These are phyloP conservation scores for Omphalea diandra DNA, from an alignment of 441 rosid genomes.

Conservation along the genomic window DNA sequence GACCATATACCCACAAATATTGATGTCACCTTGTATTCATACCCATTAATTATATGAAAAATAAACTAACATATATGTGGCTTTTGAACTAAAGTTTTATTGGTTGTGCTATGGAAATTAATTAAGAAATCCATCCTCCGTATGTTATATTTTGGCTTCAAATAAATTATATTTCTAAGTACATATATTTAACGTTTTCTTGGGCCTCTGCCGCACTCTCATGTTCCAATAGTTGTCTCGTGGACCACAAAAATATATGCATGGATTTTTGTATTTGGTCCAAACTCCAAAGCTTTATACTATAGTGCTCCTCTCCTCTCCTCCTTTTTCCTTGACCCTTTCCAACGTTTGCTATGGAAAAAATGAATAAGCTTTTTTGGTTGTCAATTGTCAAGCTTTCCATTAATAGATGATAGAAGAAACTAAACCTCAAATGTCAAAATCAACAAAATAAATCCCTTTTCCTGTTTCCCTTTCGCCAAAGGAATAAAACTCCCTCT, in stretches of 20 bases:
- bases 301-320: not conserved
- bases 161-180: not conserved
- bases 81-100: too few relatives aligned
- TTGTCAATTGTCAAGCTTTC: slow-evolving; percentile 30
- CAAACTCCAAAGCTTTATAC: too few relatives aligned
- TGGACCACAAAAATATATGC: slow-evolving; percentile 28
- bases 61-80: too few relatives aligned
- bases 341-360: slow-evolving; percentile 17
- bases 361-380: slow-evolving; percentile 6
- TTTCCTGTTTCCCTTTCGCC: slow-evolving; percentile 20
- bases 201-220: slow-evolving; percentile 27
- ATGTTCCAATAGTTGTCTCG: slow-evolving; percentile 22
- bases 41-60: too few relatives aligned
- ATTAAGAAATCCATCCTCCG: too few relatives aligned
- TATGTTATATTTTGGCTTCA: not conserved
- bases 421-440: slow-evolving; percentile 27
- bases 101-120: not conserved
- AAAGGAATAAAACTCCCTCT: slow-evolving; percentile 9
- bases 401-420: slow-evolving; percentile 21
- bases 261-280: not conserved
- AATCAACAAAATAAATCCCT: slow-evolving; percentile 20
- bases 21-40: too few relatives aligned
- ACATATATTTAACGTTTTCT: not conserved
- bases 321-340: slow-evolving; percentile 24
- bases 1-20: too few relatives aligned